Base-by-base conservation (phyloP, 2,329 filamentous ascomycete species). In the Talaromyces sp. region DNA sequence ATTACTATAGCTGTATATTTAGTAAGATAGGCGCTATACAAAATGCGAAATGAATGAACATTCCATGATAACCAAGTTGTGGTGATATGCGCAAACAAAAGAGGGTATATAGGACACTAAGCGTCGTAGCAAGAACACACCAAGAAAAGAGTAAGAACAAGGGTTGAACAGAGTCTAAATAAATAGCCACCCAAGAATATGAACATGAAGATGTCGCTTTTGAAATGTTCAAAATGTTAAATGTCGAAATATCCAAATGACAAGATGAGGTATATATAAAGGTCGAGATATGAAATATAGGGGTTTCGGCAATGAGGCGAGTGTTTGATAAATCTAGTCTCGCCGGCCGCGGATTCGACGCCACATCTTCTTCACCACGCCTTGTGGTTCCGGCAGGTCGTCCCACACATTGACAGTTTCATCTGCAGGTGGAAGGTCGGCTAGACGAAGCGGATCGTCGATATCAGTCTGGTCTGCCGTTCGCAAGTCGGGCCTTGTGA, bases 401-500 rank as follows among this genome's bases (percentile, higher is more conserved):
- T 81, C 78, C 75, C 77, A 79, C 40, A 76, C 68, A 6, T 81
- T 68, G 28, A 69, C 66, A 23, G 67, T 77, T 60, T 80, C 77
- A 18, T 79, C 78, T 9, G 78, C 69, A 7, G 72, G 71, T 2
- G 80, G 77, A 23, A 88, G 74, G 51, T 82, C 79, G 44, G 83
- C 82, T 18, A 86, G 72, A n/a, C 82, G 80, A 36, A 87, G 73
- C 2, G 85, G 82, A 64, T 86, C 80, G 65, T 82, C 75, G 66
- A 78, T 63, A 34, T 78, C 78, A 69, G 23, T 23, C 3, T 68
- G 65, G n/a, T 71, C 72, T 5, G 50, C 18, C 16, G 70, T 72
- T 36, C 92, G 87, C 55, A 98, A 82, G 72, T 98, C 94, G 0
- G 92, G 91, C 54, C 93, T 83, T 3, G 95, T 98, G 60, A 98